Percentiles rank a stretch among this genome's conserved stretches.
Evolutionary conservation across 805 yeast genomes (phyloP).

Genomic region (Nakazawaea siamensis): DNA sequence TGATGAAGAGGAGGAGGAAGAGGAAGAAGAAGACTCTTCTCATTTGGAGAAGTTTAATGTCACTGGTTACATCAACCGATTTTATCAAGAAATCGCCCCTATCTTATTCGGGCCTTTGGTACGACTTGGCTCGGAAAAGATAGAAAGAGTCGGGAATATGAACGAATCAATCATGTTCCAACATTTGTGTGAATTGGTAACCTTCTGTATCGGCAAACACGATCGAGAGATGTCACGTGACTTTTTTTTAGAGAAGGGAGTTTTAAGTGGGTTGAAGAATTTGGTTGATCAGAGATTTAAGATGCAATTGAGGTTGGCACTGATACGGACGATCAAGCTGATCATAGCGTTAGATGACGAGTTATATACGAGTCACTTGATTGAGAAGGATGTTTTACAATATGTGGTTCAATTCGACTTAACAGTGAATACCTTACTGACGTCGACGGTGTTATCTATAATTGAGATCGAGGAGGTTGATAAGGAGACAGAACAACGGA

Average conservation of each 20-base stretch:
- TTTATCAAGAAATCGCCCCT: slow-evolving; percentile 41
- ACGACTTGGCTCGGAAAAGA: slow-evolving; percentile 11
- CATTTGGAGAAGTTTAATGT: slow-evolving; percentile 10
- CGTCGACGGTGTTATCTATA: slow-evolving; percentile 63
- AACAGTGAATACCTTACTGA: slow-evolving; percentile 46
- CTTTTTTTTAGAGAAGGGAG: slow-evolving; percentile 52
- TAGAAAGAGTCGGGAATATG: slow-evolving; percentile 14
- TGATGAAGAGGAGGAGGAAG: background rate
- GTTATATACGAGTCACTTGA: slow-evolving; percentile 45
- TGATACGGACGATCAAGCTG: slow-evolving; percentile 59
- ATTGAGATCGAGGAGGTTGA: slow-evolving; percentile 30
- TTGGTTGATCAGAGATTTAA: slow-evolving; percentile 35
- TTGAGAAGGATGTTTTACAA: slow-evolving; percentile 45
- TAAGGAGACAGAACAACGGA: slow-evolving; percentile 20
- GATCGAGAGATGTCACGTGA: slow-evolving; percentile 47
- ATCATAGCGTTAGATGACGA: slow-evolving; percentile 58
- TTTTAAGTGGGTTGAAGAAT: slow-evolving; percentile 47
- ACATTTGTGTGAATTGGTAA: slow-evolving; percentile 62
- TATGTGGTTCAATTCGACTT: slow-evolving; percentile 33
- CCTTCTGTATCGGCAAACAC: slow-evolving; percentile 62
- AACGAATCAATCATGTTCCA: slow-evolving; percentile 38
- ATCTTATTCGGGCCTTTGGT: slow-evolving; percentile 21
- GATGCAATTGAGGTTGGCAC: slow-evolving; percentile 54
- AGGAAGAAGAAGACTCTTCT: slow-evolving; percentile 1
- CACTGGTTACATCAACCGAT: slow-evolving; percentile 39